Evolutionary conservation across 306 rosid genomes (phyloP).

Genomic region (Cicer chorassanicum): DNA sequence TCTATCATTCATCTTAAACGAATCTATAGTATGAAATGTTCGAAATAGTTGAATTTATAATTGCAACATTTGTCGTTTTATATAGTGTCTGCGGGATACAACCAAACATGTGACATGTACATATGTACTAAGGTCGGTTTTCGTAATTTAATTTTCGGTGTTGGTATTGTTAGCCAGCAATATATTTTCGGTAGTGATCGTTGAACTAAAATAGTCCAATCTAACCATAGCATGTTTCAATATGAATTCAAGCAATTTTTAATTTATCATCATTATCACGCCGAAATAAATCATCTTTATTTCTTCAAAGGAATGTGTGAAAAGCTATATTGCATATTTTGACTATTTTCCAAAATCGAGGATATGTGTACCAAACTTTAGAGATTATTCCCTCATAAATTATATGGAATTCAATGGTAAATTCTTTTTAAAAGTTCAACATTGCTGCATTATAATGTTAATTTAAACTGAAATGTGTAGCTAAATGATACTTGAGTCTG

Average conservation of each 20-base stretch:
- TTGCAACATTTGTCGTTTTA: slow-evolving; percentile 8
- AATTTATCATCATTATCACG: not conserved
- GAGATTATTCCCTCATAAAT: too few species aligned
- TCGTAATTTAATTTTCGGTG: slow-evolving; percentile 26
- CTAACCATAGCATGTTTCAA: not conserved
- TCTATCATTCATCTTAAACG: not conserved
- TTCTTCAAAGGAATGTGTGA: not conserved
- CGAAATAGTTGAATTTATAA: slow-evolving; percentile 18
- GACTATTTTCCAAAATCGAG: not conserved
- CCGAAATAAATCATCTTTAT: not conserved
- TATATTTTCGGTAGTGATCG: slow-evolving; percentile 18
- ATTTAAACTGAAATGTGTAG: too few species aligned
- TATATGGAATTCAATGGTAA: too few species aligned
- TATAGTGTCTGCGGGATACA: not conserved
- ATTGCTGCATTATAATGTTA: too few species aligned
- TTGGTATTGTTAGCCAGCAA: slow-evolving; percentile 29
- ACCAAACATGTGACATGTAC: not conserved
- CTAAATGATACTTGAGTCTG: too few species aligned
- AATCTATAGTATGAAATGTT: slow-evolving; percentile 1
- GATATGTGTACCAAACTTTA: too few species aligned
- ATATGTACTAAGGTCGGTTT: not conserved
- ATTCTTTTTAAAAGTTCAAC: too few species aligned
- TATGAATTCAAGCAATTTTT: not conserved
- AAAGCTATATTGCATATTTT: not conserved
- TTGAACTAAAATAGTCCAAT: not conserved